Evolutionary conservation across 345 rosid genomes (phyloP).

Genomic region (Adansonia digitata): DNA sequence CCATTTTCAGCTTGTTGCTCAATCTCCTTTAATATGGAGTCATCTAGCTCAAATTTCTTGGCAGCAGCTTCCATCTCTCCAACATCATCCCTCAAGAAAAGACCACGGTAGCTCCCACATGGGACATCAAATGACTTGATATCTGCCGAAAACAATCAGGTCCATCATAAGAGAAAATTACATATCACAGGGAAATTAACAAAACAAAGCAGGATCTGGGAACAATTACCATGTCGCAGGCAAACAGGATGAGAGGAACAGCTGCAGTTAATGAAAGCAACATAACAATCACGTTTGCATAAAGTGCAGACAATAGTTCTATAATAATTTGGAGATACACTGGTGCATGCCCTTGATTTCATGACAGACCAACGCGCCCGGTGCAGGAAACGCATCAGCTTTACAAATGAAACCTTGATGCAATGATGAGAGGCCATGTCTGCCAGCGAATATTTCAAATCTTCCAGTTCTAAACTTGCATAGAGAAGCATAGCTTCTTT

Average conservation of each 20-base stretch:
- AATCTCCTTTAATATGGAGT: constrained; percentile 33
- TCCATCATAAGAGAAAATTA: constrained; percentile 11
- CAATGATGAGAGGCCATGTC: constrained; percentile 49
- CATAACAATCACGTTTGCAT: constrained; percentile 90
- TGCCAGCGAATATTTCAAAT: constrained; percentile 45
- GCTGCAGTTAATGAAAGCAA: constrained; percentile 69
- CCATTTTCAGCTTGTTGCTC: constrained; percentile 30
- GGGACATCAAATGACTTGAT: constrained; percentile 52
- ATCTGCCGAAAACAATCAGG: constrained; percentile 38
- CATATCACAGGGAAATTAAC: background rate
- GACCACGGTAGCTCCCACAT: constrained; percentile 58
- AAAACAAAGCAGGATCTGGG: constrained; percentile 4
- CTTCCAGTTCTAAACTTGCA: constrained; percentile 48
- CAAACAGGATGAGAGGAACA: constrained; percentile 67
- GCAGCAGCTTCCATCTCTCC: constrained; percentile 83
- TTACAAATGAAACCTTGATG: constrained; percentile 70
- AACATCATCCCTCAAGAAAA: constrained; percentile 74
- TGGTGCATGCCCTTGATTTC: constrained; percentile 62
- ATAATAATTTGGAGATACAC: constrained; percentile 40
- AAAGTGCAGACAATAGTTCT: constrained; percentile 79
- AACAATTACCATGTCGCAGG: constrained; percentile 73
- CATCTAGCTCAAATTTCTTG: constrained; percentile 65
- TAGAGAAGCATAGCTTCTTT: constrained; percentile 86
- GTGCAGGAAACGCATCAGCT: constrained; percentile 76
- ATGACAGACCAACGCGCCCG: constrained; percentile 68